Evolutionary conservation across 1,284 basidiomycete genomes (phyloP).

Genomic region (Ganoderma lucidum): DNA sequence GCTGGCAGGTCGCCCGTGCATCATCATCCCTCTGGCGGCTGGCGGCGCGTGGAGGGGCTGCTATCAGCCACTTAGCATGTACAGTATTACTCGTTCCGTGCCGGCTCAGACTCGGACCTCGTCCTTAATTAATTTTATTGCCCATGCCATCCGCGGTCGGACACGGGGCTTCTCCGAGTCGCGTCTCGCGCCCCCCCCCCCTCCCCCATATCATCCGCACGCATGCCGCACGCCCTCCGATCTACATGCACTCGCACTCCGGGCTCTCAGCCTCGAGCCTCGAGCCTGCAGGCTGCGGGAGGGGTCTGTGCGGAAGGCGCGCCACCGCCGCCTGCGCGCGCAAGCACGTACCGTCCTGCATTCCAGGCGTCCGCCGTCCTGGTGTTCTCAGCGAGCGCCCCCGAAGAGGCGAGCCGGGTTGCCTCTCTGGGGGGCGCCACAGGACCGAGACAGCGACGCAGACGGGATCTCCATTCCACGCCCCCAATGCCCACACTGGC

Average conservation of each 20-base stretch:
- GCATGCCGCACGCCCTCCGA: background rate
- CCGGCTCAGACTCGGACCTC: background rate
- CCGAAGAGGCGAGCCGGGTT: background rate
- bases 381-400: background rate
- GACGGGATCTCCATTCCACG: background rate
- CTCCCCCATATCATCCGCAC: background rate
- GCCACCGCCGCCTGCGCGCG: constrained; percentile 2
- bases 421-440: background rate
- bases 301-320: background rate
- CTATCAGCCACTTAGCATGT: no score
- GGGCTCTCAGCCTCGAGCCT: no score
- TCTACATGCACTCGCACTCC: background rate
- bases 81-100: background rate
- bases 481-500: background rate
- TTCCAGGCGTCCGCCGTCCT: no score
- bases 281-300: no score
- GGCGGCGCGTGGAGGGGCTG: no score
- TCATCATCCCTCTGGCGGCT: background rate
- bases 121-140: background rate
- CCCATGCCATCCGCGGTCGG: background rate
- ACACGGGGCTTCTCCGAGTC: background rate
- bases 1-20: background rate
- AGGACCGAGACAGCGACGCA: background rate
- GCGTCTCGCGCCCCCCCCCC: background rate
- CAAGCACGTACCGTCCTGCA: no score